phyloP scores from a whole-genome alignment of 2,329 filamentous ascomycete genomes.

The Aspergillus quadrilineatus region DNA sequence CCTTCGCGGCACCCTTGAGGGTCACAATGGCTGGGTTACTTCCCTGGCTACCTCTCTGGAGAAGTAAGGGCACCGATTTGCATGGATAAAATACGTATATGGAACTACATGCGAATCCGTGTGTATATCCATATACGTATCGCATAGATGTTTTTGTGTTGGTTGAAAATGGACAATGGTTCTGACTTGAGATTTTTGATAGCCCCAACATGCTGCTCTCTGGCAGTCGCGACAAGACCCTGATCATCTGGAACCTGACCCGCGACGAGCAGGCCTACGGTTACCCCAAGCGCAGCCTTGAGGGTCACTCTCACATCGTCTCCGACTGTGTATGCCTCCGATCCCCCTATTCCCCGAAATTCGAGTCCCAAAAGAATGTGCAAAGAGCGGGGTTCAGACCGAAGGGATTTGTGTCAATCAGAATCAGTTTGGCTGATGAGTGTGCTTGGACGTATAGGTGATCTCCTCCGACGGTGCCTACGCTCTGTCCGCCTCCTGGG shows the following conservation, averaged over 20 bases:
- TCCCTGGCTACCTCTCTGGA: slow-evolving; percentile 97
- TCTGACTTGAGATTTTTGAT: slow-evolving; percentile 38
- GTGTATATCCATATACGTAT: slow-evolving; percentile 9
- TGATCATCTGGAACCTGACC: slow-evolving; percentile 99
- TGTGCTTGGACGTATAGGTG: slow-evolving; percentile 59
- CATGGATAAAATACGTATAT: slow-evolving; percentile 16
- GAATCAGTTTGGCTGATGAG: slow-evolving; percentile 30
- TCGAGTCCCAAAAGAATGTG: slow-evolving; percentile 4
- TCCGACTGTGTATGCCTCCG: slow-evolving; percentile 90
- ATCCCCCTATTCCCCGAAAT: slow-evolving; percentile 13
- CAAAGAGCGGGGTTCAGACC: neutral
- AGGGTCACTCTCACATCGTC: slow-evolving; percentile 99
- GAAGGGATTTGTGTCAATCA: slow-evolving; percentile 6
- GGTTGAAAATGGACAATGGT: slow-evolving; percentile 27
- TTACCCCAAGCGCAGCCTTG: slow-evolving; percentile 97
- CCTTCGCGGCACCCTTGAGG: slow-evolving; percentile 95
- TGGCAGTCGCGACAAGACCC: slow-evolving; percentile 92
- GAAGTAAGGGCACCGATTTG: slow-evolving; percentile 66
- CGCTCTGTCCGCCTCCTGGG: slow-evolving; percentile 97
- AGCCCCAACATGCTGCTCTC: slow-evolving; percentile 99
- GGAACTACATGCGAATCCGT: slow-evolving; percentile 9
- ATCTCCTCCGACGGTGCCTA: slow-evolving; percentile 99
- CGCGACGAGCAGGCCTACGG: slow-evolving; percentile 98
- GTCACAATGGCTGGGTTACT: slow-evolving; percentile 99
- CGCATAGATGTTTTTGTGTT: slow-evolving; percentile 14